Base-by-base conservation (phyloP, 495 filamentous ascomycete genomes). In the Aspergillus mulundensis region DNA sequence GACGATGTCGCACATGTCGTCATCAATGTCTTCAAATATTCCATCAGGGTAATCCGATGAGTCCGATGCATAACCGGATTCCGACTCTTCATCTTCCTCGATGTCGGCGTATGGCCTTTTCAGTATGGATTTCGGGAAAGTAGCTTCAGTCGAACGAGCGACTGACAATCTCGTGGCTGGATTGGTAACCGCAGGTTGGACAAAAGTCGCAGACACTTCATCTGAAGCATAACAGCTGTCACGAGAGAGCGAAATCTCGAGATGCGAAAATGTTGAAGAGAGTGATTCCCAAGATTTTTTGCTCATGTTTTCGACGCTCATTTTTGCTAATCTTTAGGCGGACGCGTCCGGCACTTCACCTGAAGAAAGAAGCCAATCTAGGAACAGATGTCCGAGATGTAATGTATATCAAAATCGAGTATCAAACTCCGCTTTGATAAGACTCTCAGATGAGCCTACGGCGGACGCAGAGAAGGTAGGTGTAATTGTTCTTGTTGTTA, bases 221-320 rank as follows among this genome's bases (percentile, higher is more conserved):
- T 78, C 75, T 15, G 75, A 78, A 50, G 70, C 71, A 61, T 75
- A 78, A 53, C 72, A 76, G 52, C 73, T 77, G 62, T 77, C 75
- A 7, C 73, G 75, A 23, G 72, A 74, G 36, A 73, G 64, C 10
- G 74, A 77, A n/a, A 73, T 63, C 20, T 78, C 72, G 25, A 75
- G 65, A 20, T 66, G 54, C 21, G 70, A 70, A 28, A 74, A 72
- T 3, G 65, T 63, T 43, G 75, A 74, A n/a, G 73, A 73, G 38
- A 75, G 65, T 53, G 73, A 74, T 41, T 75, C 72, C 72, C 72
- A 76, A 21, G 70, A 75, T 56, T 67, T 67, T 60, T 60, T 61
- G 53, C 66, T 65, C 57, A 59, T 61, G 39, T 36, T 57, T 21
- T 61, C 55, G 36, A 48, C 54, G 49, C 62, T 62, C 69, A 74